Conservation (phyloP, 352 stramenopile species). For the Phytophthora melonis region DNA sequence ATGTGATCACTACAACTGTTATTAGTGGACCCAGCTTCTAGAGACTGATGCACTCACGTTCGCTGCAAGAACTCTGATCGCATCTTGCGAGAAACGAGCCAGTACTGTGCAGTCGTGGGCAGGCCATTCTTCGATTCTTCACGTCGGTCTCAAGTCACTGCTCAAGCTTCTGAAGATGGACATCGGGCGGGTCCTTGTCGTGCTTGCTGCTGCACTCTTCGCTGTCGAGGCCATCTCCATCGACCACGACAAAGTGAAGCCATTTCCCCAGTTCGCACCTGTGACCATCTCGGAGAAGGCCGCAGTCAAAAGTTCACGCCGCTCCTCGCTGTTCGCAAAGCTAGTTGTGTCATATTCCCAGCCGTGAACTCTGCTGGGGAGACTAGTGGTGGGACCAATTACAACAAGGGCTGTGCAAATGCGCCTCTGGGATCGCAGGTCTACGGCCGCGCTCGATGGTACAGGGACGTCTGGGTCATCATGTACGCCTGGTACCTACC, state of each 20-base stretch:
- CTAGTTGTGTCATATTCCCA: neutral
- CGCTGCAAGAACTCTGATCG: neutral
- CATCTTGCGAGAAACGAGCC: neutral
- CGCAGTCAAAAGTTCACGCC: neutral
- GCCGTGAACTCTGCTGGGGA: neutral
- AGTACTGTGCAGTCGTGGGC: neutral
- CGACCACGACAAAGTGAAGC: neutral
- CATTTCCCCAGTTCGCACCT: neutral
- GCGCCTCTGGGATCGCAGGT: neutral
- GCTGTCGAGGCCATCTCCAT: neutral
- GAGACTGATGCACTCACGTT: too few species aligned
- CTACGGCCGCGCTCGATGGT: neutral
- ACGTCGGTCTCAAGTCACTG: neutral
- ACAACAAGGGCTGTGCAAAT: neutral
- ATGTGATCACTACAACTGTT: neutral
- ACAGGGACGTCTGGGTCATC: neutral
- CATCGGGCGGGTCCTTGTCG: neutral
- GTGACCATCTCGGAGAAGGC: neutral
- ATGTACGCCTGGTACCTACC: neutral
- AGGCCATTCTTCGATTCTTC: neutral
- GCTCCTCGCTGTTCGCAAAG: neutral
- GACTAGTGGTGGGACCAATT: neutral
- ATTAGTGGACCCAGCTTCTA: neutral
- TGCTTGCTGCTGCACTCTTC: neutral
- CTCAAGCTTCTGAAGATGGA: neutral